Conservation (phyloP, 148 eudicot species). For the Rhododendron ferrugineum region DNA sequence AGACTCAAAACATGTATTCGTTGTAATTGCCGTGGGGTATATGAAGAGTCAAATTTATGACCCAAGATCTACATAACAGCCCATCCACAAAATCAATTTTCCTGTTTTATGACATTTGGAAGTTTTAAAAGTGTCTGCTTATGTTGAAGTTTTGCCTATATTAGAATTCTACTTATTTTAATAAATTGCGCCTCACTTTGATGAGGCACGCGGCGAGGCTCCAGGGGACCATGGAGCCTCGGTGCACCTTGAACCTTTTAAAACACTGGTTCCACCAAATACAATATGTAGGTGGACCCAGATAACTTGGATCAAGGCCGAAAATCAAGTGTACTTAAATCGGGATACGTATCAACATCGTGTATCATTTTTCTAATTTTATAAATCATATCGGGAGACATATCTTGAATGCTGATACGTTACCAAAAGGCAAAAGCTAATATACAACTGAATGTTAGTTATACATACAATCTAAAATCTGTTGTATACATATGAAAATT, state of each 20-base stretch:
- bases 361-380: too few species aligned
- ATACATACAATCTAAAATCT: neutral
- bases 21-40: neutral
- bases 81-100: too few species aligned
- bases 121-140: too few species aligned
- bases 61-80: too few species aligned
- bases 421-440: neutral
- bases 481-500: neutral
- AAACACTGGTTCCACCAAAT: neutral
- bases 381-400: neutral
- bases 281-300: neutral
- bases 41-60: too few species aligned
- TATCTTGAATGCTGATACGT: neutral
- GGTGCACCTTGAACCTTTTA: too few species aligned
- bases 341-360: neutral
- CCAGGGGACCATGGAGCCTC: too few species aligned
- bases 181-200: too few species aligned
- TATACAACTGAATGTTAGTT: neutral
- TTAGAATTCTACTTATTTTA: too few species aligned
- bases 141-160: too few species aligned
- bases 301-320: neutral
- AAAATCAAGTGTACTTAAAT: neutral
- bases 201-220: too few species aligned
- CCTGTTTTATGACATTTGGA: too few species aligned
- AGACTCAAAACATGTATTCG: neutral